Evolutionary conservation across 257 asterid species (phyloP).

Genomic region (Plectranthus barbatus): DNA sequence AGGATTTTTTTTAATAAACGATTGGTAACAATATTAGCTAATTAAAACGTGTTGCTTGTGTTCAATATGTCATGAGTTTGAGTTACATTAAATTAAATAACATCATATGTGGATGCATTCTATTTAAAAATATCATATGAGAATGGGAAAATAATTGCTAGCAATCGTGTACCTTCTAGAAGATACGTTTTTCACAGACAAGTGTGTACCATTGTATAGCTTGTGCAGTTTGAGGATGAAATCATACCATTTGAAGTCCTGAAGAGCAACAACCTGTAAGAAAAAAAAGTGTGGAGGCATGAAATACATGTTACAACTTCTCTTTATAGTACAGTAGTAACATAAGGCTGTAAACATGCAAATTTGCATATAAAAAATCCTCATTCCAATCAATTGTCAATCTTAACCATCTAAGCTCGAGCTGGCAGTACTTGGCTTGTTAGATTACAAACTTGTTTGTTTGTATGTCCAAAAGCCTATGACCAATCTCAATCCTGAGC

Average conservation of each 20-base stretch:
- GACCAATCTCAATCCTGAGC: too few relatives aligned
- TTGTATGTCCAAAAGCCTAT: too few relatives aligned
- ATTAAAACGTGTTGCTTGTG: too few relatives aligned
- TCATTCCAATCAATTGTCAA: too few relatives aligned
- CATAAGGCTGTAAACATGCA: neutral
- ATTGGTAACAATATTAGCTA: too few relatives aligned
- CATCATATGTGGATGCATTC: too few relatives aligned
- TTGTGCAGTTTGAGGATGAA: slow-evolving; percentile 67
- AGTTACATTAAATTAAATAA: too few relatives aligned
- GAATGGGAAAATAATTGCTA: slow-evolving; percentile 5
- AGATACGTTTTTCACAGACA: slow-evolving; percentile 63
- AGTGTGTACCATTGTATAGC: slow-evolving; percentile 80
- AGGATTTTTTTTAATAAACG: neutral
- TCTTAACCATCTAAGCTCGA: too few relatives aligned
- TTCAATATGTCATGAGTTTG: too few relatives aligned
- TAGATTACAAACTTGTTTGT: too few relatives aligned
- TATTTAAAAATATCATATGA: neutral
- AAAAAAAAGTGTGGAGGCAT: slow-evolving; percentile 9
- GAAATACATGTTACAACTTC: neutral
- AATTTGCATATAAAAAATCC: neutral
- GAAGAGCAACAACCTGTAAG: slow-evolving; percentile 82
- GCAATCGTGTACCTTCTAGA: slow-evolving; percentile 59
- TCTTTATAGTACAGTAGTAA: neutral
- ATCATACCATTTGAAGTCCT: slow-evolving; percentile 81
- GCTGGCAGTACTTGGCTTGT: neutral